Conservation (phyloP, 306 rosid species). For the Sphenostylis stenocarpa region DNA sequence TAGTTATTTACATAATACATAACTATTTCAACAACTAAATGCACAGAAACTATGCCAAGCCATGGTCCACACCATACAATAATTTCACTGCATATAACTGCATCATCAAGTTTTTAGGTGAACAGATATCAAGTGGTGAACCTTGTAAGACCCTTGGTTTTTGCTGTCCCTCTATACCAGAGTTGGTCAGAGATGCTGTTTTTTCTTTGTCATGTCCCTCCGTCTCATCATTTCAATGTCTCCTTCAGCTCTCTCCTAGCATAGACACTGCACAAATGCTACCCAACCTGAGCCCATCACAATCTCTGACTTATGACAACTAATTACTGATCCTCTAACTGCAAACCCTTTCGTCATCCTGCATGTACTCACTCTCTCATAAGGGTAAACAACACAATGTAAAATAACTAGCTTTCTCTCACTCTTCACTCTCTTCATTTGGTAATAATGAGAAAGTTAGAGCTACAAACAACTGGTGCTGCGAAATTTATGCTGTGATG, state of each 20-base stretch:
- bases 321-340: background rate
- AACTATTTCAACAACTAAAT: background rate
- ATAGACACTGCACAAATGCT: background rate
- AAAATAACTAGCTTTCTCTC: slow-evolving; percentile 7
- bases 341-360: background rate
- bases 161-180: background rate
- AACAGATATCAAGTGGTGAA: background rate
- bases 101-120: background rate
- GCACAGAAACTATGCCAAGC: background rate
- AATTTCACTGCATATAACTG: background rate
- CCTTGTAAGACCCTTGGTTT: background rate
- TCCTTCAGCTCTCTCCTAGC: background rate
- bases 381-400: background rate
- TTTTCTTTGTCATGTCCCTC: slow-evolving; percentile 16
- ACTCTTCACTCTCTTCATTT: background rate
- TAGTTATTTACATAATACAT: too few species aligned
- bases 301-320: background rate
- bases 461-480: background rate
- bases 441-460: slow-evolving; percentile 8
- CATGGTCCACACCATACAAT: background rate
- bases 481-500: background rate
- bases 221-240: slow-evolving; percentile 17
- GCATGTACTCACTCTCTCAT: background rate
- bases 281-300: background rate
- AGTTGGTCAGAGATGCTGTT: slow-evolving; percentile 1